Evolutionary conservation across 257 asterid genomes (phyloP).

Genomic region (Scutellaria galericulata): DNA sequence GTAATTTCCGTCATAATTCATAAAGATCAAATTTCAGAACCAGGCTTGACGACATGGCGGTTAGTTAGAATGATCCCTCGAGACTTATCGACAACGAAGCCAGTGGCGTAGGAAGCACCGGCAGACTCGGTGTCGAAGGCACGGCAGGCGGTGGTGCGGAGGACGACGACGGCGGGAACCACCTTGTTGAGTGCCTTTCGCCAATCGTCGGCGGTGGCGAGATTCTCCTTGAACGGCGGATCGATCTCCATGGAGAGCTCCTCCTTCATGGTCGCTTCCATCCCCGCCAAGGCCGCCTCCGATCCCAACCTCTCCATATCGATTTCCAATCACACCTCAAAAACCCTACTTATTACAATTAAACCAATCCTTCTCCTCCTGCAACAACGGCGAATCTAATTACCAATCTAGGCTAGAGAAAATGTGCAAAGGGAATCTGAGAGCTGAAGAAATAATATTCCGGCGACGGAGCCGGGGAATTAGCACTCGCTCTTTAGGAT

Average conservation of each 20-base stretch:
- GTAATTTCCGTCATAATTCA: background rate
- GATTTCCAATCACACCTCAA: constrained; percentile 30
- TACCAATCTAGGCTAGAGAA: background rate
- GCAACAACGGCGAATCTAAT: background rate
- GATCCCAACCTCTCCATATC: constrained; percentile 72
- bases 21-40: constrained; percentile 37
- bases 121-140: constrained; percentile 96
- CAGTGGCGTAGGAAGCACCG: constrained; percentile 92
- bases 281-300: constrained; percentile 63
- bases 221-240: constrained; percentile 75
- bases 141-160: constrained; percentile 91
- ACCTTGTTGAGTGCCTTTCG: constrained; percentile 80
- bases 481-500: constrained; percentile 19
- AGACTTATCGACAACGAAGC: constrained; percentile 85
- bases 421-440: constrained; percentile 1
- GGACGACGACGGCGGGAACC: constrained; percentile 97
- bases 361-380: background rate
- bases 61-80: constrained; percentile 96
- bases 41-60: constrained; percentile 96
- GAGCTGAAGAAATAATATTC: constrained; percentile 15
- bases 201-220: constrained; percentile 91
- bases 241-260: constrained; percentile 89
- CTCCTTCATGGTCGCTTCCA: constrained; percentile 76
- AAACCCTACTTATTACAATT: constrained; percentile 46
- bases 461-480: constrained; percentile 37